phyloP scores from a whole-genome alignment of 805 yeast genomes.

The Candida hispaniensis region DNA sequence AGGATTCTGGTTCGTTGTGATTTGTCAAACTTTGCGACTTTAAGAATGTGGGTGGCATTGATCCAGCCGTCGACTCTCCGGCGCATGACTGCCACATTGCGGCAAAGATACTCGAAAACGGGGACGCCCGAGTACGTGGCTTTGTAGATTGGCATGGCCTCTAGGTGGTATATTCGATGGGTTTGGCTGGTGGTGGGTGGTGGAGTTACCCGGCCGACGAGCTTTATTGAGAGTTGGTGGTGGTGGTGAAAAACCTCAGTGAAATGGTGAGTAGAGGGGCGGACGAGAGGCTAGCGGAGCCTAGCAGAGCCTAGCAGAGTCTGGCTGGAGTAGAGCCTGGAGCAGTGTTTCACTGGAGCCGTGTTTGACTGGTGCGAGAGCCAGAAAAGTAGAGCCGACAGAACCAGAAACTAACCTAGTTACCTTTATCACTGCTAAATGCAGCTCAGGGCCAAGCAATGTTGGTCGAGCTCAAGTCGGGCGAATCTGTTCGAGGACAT shows the following conservation, averaged over 20 bases:
- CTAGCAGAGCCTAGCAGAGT: background rate
- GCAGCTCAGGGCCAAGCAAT: slow-evolving; percentile 84
- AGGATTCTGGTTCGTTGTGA: slow-evolving; percentile 86
- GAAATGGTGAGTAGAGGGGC: slow-evolving; percentile 10
- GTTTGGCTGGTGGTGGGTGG: slow-evolving; percentile 7
- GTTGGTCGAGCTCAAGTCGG: slow-evolving; percentile 81
- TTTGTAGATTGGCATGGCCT: slow-evolving; percentile 25
- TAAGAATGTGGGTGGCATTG: slow-evolving; percentile 89
- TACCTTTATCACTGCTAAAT: slow-evolving; percentile 82
- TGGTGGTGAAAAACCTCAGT: slow-evolving; percentile 1
- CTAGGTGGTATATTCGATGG: slow-evolving; percentile 1
- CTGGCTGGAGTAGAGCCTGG: no score
- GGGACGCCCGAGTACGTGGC: slow-evolving; percentile 38
- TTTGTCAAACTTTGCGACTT: slow-evolving; percentile 88
- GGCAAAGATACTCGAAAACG: slow-evolving; percentile 43
- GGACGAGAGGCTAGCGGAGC: background rate
- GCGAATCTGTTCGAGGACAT: slow-evolving; percentile 79
- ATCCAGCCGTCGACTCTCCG: slow-evolving; percentile 90
- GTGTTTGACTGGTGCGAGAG: no score
- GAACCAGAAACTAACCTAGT: slow-evolving; percentile 37
- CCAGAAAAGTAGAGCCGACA: no score
- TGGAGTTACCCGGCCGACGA: slow-evolving; percentile 1
- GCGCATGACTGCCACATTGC: slow-evolving; percentile 77
- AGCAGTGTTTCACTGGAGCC: no score
- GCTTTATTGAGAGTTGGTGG: slow-evolving; percentile 2